Base-by-base conservation (phyloP, 352 stramenopile genomes). In the Globisporangium echinulatum region DNA sequence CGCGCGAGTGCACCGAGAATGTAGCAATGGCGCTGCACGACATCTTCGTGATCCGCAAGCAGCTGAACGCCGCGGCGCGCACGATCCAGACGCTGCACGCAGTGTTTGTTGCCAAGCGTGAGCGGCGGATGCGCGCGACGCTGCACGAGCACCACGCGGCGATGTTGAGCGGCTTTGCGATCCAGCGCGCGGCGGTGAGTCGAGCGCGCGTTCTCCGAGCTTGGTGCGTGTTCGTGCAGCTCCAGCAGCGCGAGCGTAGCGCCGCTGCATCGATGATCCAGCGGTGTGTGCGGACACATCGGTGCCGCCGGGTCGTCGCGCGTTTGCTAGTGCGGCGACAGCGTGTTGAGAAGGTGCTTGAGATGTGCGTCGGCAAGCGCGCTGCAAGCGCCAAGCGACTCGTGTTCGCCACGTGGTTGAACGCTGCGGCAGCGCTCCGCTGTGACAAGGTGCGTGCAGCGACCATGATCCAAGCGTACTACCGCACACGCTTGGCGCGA, bases 71-170 rank as follows among this genome's bases (percentile, higher is more conserved):
- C 8, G 71, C 72, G 5, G 75, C 79, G 9, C 49, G 25, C 5
- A 76, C 64, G 50, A 87, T 92, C 40, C 82, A 88, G 67, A 71
- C 70, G 0, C 52, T 92, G 6, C 67, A 81, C 50, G 61, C 66
- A 15, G 82, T 88, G 37, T 66, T 66, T 5, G 17, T 55, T 19
- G 65, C 61, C 7, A 82, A 81, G 25, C 57, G 63, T 9, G 70
- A 68, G n/a, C 52, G 66, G n/a, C 59, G 59, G 17, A 56, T 67
- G n/a, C 72, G 69, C 38, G 71, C 52, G 56, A 68, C 62, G 67
- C 73, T 25, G 62, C 68, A 44, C 67, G 68, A 68, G 61, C 73
- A 48, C 71, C 79, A 60, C 70, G 74, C 11, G 62, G 72, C 40
- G 52, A 59, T 57, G 58, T 82, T 91, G 14, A 49, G 54, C 9